A percentile compares a stretch with the other conserved stretches of the same genome.
phyloP scores from a whole-genome alignment of 371 early-diverging fungal species.

The Lichtheimia ornata region DNA sequence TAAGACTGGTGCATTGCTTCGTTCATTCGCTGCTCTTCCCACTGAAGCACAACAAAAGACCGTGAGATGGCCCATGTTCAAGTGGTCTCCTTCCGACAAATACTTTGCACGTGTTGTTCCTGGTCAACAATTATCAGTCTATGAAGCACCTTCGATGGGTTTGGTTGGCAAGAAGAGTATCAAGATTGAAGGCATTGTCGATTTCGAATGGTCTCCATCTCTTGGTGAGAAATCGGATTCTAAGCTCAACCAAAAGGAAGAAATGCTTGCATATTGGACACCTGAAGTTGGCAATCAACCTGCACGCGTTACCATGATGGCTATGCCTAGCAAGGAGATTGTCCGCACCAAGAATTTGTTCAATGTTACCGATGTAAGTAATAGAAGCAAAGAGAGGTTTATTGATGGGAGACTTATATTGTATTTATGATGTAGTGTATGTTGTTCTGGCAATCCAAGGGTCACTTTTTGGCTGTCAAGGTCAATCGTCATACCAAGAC shows the following conservation, averaged over 20 bases:
- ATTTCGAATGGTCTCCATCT: slow-evolving; percentile 91
- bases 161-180: slow-evolving; percentile 93
- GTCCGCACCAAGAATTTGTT: slow-evolving; percentile 97
- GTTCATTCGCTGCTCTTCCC: slow-evolving; percentile 78
- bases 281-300: slow-evolving; percentile 95
- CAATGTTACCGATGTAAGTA: slow-evolving; percentile 75
- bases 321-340: slow-evolving; percentile 81
- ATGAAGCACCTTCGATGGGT: slow-evolving; percentile 92
- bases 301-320: slow-evolving; percentile 91
- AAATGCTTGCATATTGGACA: slow-evolving; percentile 93
- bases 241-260: slow-evolving; percentile 60
- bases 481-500: slow-evolving; percentile 92
- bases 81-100: slow-evolving; percentile 93
- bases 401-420: neutral
- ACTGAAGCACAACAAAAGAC: slow-evolving; percentile 59
- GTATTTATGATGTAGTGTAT: slow-evolving; percentile 53
- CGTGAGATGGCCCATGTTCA: slow-evolving; percentile 94
- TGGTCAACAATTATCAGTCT: slow-evolving; percentile 81
- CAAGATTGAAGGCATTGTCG: slow-evolving; percentile 85
- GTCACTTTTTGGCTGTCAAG: slow-evolving; percentile 89
- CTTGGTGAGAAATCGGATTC: slow-evolving; percentile 37
- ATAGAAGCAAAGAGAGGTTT: neutral
- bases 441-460: slow-evolving; percentile 91
- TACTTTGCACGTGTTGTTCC: slow-evolving; percentile 91
- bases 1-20: slow-evolving; percentile 79